phyloP scores from a whole-genome alignment of 805 yeast species.

The Candida qinlingensis region DNA sequence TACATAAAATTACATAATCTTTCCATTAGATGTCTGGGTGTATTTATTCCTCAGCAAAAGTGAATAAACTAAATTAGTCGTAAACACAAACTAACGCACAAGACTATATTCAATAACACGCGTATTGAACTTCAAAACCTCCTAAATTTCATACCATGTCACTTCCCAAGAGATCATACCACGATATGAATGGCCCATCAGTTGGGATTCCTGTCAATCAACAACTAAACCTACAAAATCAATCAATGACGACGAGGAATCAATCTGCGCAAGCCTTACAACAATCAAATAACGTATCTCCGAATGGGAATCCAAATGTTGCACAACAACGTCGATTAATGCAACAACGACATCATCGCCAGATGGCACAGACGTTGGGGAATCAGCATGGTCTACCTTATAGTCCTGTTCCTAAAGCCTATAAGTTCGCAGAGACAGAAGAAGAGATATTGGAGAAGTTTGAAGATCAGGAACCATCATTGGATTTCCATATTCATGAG shows the following conservation, averaged over 20 bases:
- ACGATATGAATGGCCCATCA: slow-evolving; percentile 14
- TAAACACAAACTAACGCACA: too few species aligned
- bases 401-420: slow-evolving; percentile 34
- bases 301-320: neutral
- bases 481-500: slow-evolving; percentile 87
- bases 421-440: slow-evolving; percentile 63
- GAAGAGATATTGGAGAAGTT: slow-evolving; percentile 73
- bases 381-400: slow-evolving; percentile 23
- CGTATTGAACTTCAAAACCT: too few species aligned
- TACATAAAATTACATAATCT: too few species aligned
- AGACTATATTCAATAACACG: too few species aligned
- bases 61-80: too few species aligned
- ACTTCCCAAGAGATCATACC: slow-evolving; percentile 10
- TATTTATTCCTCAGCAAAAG: too few species aligned
- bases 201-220: slow-evolving; percentile 7
- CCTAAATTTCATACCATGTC: slow-evolving; percentile 1
- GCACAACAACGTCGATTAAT: slow-evolving; percentile 5
- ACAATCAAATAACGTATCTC: too few species aligned
- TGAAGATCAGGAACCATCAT: slow-evolving; percentile 69
- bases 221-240: neutral
- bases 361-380: slow-evolving; percentile 26
- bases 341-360: slow-evolving; percentile 20
- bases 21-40: too few species aligned
- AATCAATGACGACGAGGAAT: slow-evolving; percentile 12
- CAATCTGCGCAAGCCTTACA: slow-evolving; percentile 1